Evolutionary conservation across 495 filamentous ascomycete genomes (phyloP).

Genomic region (Elasticomyces elasticus): DNA sequence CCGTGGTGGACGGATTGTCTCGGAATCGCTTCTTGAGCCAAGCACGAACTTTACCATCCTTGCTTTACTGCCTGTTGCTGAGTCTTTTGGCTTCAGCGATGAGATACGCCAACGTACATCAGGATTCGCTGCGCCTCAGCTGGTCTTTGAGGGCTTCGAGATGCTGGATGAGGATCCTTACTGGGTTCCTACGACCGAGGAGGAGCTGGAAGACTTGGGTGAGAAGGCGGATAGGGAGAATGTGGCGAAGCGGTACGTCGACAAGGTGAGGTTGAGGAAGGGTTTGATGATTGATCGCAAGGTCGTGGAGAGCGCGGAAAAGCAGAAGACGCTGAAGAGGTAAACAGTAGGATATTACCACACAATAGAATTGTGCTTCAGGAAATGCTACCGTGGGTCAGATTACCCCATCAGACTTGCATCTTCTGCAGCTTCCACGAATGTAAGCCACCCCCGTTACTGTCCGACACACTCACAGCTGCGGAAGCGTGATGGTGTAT

Average conservation of each 20-base stretch:
- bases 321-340: conserved; percentile 97
- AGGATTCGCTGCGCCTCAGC: conserved; percentile 80
- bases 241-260: conserved; percentile 92
- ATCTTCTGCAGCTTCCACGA: too few relatives aligned
- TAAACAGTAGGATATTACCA: conserved; percentile 26
- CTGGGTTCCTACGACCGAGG: conserved; percentile 94
- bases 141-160: conserved; percentile 88
- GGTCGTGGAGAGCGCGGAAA: conserved; percentile 81
- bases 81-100: conserved; percentile 90
- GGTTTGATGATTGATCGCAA: conserved; percentile 72
- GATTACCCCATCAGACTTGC: too few relatives aligned
- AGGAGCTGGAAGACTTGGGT: conserved; percentile 91
- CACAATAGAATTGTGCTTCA: background rate
- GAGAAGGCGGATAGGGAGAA: conserved; percentile 89
- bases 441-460: too few relatives aligned
- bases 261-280: conserved; percentile 73
- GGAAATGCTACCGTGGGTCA: too few relatives aligned
- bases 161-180: conserved; percentile 87
- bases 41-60: conserved; percentile 92
- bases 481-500: conserved; percentile 6
- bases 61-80: conserved; percentile 76
- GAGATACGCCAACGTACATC: conserved; percentile 93
- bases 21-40: conserved; percentile 86
- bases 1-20: conserved; percentile 78
- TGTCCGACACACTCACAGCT: conserved; percentile 4